Evolutionary conservation across 2,329 filamentous ascomycete species (phyloP), one percentile per base, ranked within the genome.

Genomic region (Colletotrichum lindemuthianum): DNA sequence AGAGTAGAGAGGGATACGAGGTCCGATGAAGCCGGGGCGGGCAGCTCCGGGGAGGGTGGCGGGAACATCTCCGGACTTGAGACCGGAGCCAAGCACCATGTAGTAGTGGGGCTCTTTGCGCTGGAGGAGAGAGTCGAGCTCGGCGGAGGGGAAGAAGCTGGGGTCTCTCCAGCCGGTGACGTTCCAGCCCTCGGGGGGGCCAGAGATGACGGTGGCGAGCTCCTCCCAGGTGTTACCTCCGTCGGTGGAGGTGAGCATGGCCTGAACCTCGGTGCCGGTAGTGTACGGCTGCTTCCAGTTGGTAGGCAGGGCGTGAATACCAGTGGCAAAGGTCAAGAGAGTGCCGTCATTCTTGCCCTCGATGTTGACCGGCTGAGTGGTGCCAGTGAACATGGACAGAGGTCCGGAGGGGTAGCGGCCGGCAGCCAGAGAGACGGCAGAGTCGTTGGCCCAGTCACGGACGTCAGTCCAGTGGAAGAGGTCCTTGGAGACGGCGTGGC

Each of bases 401-500:
- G 63, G 63, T 0, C 58, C 63, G 13, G 66, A 15, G 2, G 59
- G 16, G 34, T 67, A 66, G 40, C 33, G 40, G 32, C 45, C 39
- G 6, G 63, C 36, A 34, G 66, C 66, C 2, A 67, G 32, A 13
- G 63, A 66, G 1, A 67, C 66, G 12, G 66, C 58, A 8, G 63
- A 59, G 58, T 67, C 66, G 47, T 66, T 66, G 24, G 47, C 39
- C 66, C 66, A 67, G 32, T 59, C 63, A 12, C 47, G 44, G 15
- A 66, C 59, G 13, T 68, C 66, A 12, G 59, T 67, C 88, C 88
- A 91, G 63, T 85, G 83, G 69, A 88, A 89, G 2, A 90, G 76
- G 69, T 91, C 88, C 12, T 75, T 70, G 37, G 83, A 87, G 2
- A 87, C 90, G 2, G 87, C 87, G 70, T 90, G 88, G 9, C 88